A percentile compares a stretch with the other conserved stretches of the same genome.
Evolutionary conservation across 2,329 filamentous ascomycete genomes (phyloP).

Genomic region (Colletotrichum sp.): DNA sequence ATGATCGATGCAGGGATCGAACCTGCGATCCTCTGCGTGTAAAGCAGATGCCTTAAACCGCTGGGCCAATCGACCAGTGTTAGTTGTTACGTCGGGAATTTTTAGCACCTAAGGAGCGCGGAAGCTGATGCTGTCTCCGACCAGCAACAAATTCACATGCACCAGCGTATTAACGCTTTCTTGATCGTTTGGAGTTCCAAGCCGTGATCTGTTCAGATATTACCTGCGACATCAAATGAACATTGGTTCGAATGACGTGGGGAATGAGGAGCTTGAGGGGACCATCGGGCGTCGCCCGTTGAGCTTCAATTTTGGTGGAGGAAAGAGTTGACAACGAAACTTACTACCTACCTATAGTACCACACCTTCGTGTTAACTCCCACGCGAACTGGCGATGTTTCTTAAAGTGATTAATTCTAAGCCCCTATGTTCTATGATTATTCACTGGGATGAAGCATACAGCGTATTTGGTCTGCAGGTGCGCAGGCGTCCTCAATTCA

Average conservation of each 20-base stretch:
- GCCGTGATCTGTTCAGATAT: neutral
- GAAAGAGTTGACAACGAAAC: too few species aligned
- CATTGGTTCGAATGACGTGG: neutral
- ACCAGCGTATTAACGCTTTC: neutral
- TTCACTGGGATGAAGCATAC: neutral
- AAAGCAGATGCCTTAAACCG: slow-evolving; percentile 45
- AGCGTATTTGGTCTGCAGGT: neutral
- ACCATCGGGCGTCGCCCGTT: too few species aligned
- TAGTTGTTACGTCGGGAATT: fast-evolving
- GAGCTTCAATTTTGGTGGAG: too few species aligned
- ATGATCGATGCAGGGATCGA: slow-evolving; percentile 49
- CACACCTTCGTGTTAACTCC: too few species aligned
- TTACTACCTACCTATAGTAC: too few species aligned
- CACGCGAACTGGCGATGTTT: neutral
- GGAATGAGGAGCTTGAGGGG: too few species aligned
- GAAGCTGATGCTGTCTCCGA: neutral
- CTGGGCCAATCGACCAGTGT: slow-evolving; percentile 38
- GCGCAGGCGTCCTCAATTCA: neutral
- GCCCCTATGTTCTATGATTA: neutral
- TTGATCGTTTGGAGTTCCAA: neutral
- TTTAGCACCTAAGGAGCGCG: neutral
- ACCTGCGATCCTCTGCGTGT: slow-evolving; percentile 50
- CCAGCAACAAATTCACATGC: neutral
- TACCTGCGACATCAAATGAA: neutral
- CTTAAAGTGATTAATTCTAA: neutral